These are phyloP conservation scores for Metrosideros polymorpha DNA, from an alignment of 441 rosid genomes.

Conservation along the genomic window DNA sequence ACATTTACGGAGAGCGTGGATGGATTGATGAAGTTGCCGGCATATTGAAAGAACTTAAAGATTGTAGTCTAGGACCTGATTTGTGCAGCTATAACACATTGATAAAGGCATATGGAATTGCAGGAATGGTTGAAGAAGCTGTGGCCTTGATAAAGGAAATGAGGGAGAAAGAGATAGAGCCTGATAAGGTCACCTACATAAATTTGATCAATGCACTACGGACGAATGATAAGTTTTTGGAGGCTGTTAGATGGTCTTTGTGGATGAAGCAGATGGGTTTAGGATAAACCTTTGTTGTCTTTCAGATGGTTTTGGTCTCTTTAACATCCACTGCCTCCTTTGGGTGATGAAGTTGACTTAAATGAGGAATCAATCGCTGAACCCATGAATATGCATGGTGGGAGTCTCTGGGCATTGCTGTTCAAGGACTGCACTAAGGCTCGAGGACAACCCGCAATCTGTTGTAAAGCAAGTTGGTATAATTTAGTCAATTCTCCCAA, in stretches of 20 bases:
- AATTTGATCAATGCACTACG: slow-evolving; percentile 63
- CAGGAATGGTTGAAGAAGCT: slow-evolving; percentile 89
- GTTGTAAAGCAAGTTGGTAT: background rate
- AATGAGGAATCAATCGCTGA: background rate
- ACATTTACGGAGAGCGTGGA: slow-evolving; percentile 73
- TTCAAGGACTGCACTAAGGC: background rate
- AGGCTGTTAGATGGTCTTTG: slow-evolving; percentile 95
- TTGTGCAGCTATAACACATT: slow-evolving; percentile 81
- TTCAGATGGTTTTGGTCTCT: background rate
- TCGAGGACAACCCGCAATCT: background rate
- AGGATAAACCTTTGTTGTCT: background rate
- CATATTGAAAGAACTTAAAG: slow-evolving; percentile 54
- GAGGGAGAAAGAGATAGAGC: slow-evolving; percentile 56
- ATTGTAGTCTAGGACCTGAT: slow-evolving; percentile 60
- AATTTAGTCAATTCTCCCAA: background rate
- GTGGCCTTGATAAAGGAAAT: slow-evolving; percentile 70
- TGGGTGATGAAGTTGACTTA: background rate
- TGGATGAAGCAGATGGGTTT: slow-evolving; percentile 86
- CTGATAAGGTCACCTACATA: slow-evolving; percentile 67
- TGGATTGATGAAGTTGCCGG: slow-evolving; percentile 67
- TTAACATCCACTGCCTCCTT: background rate
- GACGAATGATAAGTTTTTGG: slow-evolving; percentile 72
- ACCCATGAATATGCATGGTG: background rate
- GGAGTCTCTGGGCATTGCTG: background rate
- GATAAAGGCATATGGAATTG: slow-evolving; percentile 91